Percentiles rank a stretch among this genome's conserved stretches.
Evolutionary conservation across 208 protist genomes (phyloP).

Genomic region (Trypanosoma caninum): DNA sequence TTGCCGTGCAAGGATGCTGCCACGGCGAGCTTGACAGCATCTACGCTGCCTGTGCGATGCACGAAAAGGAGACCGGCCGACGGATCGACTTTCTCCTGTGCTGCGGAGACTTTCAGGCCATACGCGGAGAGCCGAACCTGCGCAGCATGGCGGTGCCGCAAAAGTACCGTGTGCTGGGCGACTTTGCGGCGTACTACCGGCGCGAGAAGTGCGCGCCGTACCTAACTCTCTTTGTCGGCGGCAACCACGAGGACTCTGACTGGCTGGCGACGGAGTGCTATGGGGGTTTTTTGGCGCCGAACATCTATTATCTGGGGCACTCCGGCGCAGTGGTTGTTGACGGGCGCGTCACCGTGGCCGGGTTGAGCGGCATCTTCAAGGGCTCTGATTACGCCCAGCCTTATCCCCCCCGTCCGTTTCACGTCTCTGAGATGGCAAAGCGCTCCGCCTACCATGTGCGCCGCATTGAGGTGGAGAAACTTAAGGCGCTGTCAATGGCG

Average conservation of each 20-base stretch:
- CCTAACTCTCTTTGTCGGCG: constrained; percentile 98
- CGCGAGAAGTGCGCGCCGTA: constrained; percentile 90
- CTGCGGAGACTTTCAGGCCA: constrained; percentile 98
- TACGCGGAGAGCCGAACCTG: constrained; percentile 93
- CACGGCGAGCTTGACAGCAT: constrained; percentile 98
- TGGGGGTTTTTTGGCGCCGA: constrained; percentile 96
- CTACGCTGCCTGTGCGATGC: constrained; percentile 85
- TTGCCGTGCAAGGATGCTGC: constrained; percentile 97
- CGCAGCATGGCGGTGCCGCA: constrained; percentile 92
- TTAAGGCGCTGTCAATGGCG: constrained; percentile 41
- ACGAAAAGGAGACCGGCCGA: constrained; percentile 72
- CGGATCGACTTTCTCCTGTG: constrained; percentile 97
- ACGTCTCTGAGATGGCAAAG: constrained; percentile 49
- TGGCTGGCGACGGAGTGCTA: constrained; percentile 93
- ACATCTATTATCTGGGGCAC: constrained; percentile 98
- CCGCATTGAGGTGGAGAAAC: constrained; percentile 81
- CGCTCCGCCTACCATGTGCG: constrained; percentile 86
- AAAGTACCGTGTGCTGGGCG: constrained; percentile 93
- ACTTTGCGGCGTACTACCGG: constrained; percentile 96
- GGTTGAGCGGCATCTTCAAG: constrained; percentile 91
- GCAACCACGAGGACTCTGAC: constrained; percentile 98
- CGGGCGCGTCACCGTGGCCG: constrained; percentile 59
- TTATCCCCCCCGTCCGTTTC: constrained; percentile 64
- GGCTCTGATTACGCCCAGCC: constrained; percentile 63
- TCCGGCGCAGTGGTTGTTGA: constrained; percentile 90